Evolutionary conservation across 2,329 filamentous ascomycete genomes (phyloP), one percentile per base, ranked within the genome.

Genomic region (Trichoderma atroviride): DNA sequence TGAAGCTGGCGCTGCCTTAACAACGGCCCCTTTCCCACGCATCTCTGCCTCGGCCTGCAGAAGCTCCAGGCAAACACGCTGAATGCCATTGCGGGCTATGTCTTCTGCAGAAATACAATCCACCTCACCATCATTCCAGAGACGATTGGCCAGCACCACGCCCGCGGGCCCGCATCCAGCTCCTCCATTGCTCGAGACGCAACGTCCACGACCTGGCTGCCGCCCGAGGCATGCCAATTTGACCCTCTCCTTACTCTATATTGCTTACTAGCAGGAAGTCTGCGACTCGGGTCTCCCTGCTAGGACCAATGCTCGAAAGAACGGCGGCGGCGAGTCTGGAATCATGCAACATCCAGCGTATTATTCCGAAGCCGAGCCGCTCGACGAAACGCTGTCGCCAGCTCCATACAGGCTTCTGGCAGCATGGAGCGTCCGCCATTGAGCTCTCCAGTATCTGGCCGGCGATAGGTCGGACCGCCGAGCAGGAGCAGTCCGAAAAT

Each of bases 261-360:
- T 63, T 33, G 35, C 59, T 59, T 63, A 61, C 61, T 65, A 52
- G 60, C 53, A 53, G 61, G 60, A 27, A 14, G 40, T 62, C 64
- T 40, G 62, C 43, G 57, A 57, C 37, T 52, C 58, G 56, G 62
- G 63, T 27, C 37, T 68, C 31, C 27, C 69, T 58, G 57, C 37
- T 69, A 69, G 70, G 70, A 67, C 81, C 80, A 78, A 87, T 88
- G 85, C 84, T 88, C 74, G 86, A 88, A 81, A 84, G 85, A 82
- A 86, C 86, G 69, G 84, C 85, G 52, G 84, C 85, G 50, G 82
- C 83, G 71, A 82, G 81, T 77, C 78, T 88, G 78, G 86, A 88
- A 83, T 83, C 85, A 78, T 84, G 84, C 80, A 81, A 81, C 73
- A 80, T 88, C 76, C 84, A 85, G 77, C 82, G 85, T 78, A 81